Base-by-base conservation (phyloP, 2,329 filamentous ascomycete species). In the Cladosporium austrohemisphaericum region DNA sequence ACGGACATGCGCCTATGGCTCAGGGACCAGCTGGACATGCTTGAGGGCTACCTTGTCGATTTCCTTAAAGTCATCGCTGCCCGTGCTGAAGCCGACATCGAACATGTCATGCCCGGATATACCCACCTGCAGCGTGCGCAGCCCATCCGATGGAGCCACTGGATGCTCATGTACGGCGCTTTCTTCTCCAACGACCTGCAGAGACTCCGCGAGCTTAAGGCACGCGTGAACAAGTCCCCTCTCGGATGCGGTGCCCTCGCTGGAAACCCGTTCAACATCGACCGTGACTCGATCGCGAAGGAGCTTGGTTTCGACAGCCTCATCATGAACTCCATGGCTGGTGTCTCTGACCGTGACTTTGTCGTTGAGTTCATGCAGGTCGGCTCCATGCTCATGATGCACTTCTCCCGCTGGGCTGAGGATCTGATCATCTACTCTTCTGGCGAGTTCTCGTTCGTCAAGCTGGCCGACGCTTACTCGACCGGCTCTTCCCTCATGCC, bases 1-100 rank as follows among this genome's bases (percentile, higher is more conserved):
- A 91, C 85, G 18, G 89, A 95, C 62, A 92, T 95, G 86, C 84
- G 89, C 53, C 75, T 95, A 67, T 96, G 89, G 89, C 71, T 95
- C 55, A 79, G 88, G 35, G 84, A 91, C 56, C 78, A 86, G 71
- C 73, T 95, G 51, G 77, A 77, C 50, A 75, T 76, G 55, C 80
- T 95, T 44, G 88, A 94, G 59, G 67, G 60, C 28, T 81, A 83
- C 59, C 76, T 95, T 4, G 74, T 81, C 35, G 77, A 80, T 48
- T 79, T 95, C 57, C 73, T 95, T 32, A 75, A 80, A 60, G 85
- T 90, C 40, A 80, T 84, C 11, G 77, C 82, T 28, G 72, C 74
- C 38, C 79, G 88, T 22, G 86, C 88, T 2, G 85, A 89, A 75
- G 69, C 74, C 28, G 86, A 93, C 61, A 83, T 91, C 55, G 84